Evolutionary conservation across 139 green algal species (phyloP).

Genomic region (Eudorina sp.): DNA sequence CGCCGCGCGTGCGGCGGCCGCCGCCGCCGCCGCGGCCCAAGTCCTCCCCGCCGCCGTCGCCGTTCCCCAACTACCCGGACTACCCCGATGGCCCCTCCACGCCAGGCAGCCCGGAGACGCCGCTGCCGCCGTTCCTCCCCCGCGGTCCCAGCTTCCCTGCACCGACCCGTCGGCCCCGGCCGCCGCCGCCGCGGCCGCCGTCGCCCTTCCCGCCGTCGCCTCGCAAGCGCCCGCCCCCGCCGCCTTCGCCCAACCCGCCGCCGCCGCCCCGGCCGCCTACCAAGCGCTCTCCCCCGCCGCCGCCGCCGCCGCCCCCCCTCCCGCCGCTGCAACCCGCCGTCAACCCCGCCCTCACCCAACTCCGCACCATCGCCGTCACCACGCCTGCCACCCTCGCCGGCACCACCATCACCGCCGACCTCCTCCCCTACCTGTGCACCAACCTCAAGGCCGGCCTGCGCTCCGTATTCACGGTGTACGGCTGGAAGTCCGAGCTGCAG

Average conservation of each 20-base stretch:
- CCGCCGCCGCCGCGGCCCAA: neutral
- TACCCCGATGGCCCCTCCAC: too few species aligned
- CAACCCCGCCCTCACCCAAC: neutral
- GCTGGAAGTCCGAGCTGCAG: neutral
- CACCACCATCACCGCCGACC: neutral
- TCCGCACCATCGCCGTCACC: constrained; percentile 12
- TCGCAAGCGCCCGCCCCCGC: neutral
- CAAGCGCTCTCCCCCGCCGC: neutral
- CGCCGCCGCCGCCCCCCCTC: too few species aligned
- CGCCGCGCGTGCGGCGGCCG: neutral
- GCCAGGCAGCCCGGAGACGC: neutral
- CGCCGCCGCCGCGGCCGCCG: constrained; percentile 8
- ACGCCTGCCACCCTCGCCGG: neutral
- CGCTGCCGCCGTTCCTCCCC: neutral
- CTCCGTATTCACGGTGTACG: constrained; percentile 21
- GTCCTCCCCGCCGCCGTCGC: neutral
- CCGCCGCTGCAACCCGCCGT: too few species aligned
- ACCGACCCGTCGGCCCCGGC: neutral
- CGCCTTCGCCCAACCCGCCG: neutral
- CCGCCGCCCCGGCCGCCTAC: neutral
- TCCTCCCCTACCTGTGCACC: neutral
- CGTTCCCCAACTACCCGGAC: neutral
- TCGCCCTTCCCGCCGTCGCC: neutral
- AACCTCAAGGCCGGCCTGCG: constrained; percentile 17
- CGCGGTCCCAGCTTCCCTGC: neutral